Conservation (phyloP, 208 protist species). For the Leishmania amazonensis region DNA sequence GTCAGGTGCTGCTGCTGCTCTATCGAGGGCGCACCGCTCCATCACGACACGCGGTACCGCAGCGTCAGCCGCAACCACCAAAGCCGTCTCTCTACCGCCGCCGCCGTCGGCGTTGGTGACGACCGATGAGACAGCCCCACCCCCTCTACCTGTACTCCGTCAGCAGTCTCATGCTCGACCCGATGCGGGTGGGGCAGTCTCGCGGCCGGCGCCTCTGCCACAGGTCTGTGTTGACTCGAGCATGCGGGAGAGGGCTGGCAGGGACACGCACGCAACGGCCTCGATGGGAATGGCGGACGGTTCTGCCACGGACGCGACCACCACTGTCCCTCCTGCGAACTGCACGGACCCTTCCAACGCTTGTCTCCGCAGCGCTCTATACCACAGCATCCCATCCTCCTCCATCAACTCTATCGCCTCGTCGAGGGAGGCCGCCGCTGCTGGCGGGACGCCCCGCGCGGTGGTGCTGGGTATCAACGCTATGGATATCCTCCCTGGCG, state of each 20-base stretch:
- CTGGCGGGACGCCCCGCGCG: neutral
- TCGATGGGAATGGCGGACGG: neutral
- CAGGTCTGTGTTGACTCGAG: neutral
- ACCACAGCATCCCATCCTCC: neutral
- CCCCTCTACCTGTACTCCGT: neutral
- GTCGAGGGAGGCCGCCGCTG: neutral
- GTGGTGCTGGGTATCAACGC: constrained; percentile 51
- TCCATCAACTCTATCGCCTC: neutral
- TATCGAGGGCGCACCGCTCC: neutral
- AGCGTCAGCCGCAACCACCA: neutral
- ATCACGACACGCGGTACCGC: constrained; percentile 6
- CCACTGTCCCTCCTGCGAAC: neutral
- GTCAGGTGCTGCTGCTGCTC: neutral
- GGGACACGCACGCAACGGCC: neutral
- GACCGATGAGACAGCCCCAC: neutral
- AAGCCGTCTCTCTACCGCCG: neutral
- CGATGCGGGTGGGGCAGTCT: constrained; percentile 4
- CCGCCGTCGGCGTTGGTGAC: neutral
- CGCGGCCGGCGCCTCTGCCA: neutral
- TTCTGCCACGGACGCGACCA: neutral
- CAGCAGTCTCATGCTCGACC: neutral
- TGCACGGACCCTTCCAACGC: neutral
- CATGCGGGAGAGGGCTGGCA: neutral
- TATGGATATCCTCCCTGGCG: constrained; percentile 42
- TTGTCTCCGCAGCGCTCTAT: neutral